phyloP scores from a whole-genome alignment of 345 rosid genomes.

The Anastatica hierochuntica region DNA sequence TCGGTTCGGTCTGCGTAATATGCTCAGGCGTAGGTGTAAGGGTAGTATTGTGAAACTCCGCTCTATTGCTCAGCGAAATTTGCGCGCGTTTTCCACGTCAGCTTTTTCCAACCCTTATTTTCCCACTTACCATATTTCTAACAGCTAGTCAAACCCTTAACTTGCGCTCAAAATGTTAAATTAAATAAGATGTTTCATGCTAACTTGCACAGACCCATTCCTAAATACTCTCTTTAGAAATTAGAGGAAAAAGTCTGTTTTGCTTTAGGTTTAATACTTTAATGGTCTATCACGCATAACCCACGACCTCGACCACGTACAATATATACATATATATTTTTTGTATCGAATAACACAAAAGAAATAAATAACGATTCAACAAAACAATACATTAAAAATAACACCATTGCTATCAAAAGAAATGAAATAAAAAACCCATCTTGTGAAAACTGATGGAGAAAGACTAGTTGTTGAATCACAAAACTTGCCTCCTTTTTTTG shows the following conservation, averaged over 20 bases:
- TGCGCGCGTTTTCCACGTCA: constrained; percentile 83
- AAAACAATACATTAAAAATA: too few relatives aligned
- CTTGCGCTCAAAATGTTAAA: background rate
- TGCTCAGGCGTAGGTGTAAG: background rate
- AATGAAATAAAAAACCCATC: constrained; percentile 13
- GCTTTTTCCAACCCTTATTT: too few relatives aligned
- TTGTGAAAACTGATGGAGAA: constrained; percentile 17
- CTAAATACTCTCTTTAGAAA: constrained; percentile 7
- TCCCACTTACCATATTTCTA: too few relatives aligned
- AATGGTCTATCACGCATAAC: constrained; percentile 27
- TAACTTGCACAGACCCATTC: constrained; percentile 20
- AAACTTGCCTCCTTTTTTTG: constrained; percentile 7
- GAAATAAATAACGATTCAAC: too few relatives aligned
- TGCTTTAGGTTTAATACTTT: constrained; percentile 17
- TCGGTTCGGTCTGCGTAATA: too few relatives aligned
- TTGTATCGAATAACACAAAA: too few relatives aligned
- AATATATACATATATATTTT: too few relatives aligned
- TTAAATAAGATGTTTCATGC: too few relatives aligned
- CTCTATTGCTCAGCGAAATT: constrained; percentile 44
- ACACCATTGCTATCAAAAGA: too few relatives aligned
- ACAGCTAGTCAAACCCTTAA: constrained; percentile 22
- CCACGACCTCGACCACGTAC: constrained; percentile 20
- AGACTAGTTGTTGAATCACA: constrained; percentile 23
- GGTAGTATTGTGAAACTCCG: constrained; percentile 9
- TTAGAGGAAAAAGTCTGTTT: constrained; percentile 19